These are phyloP conservation scores for Aurinia saxatilis DNA, from an alignment of 345 rosid species.

Conservation along the genomic window DNA sequence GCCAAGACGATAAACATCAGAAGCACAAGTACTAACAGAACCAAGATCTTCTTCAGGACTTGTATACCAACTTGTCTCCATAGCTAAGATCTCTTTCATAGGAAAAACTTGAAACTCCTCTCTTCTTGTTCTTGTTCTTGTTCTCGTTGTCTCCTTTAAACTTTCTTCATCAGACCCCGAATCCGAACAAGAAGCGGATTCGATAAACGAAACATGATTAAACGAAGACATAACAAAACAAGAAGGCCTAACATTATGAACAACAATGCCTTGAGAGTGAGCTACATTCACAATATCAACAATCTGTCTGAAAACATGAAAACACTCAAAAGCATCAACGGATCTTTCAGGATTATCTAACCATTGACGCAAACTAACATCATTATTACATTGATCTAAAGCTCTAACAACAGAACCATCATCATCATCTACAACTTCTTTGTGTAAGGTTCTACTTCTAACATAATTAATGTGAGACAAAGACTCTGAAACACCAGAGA, in stretches of 20 bases:
- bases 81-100: constrained; percentile 76
- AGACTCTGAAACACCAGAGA: constrained; percentile 44
- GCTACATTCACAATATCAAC: constrained; percentile 75
- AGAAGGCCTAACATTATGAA: constrained; percentile 85
- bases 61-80: constrained; percentile 84
- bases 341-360: constrained; percentile 65
- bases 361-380: constrained; percentile 93
- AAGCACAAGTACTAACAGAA: constrained; percentile 59
- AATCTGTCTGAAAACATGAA: constrained; percentile 82
- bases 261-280: constrained; percentile 79
- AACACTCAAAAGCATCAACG: constrained; percentile 68
- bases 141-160: constrained; percentile 29
- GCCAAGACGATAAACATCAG: constrained; percentile 83
- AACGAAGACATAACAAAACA: constrained; percentile 82
- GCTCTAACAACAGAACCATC: constrained; percentile 38
- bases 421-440: constrained; percentile 24
- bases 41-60: constrained; percentile 84
- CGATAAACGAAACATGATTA: constrained; percentile 78
- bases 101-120: constrained; percentile 57
- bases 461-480: constrained; percentile 45
- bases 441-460: constrained; percentile 39
- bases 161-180: constrained; percentile 75
- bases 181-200: constrained; percentile 91
- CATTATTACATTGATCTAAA: constrained; percentile 59
- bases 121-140: constrained; percentile 17